A percentile compares a stretch with the other conserved stretches of the same genome.
phyloP scores from a whole-genome alignment of 2,329 filamentous ascomycete species.

The Aspergillus udagawae region DNA sequence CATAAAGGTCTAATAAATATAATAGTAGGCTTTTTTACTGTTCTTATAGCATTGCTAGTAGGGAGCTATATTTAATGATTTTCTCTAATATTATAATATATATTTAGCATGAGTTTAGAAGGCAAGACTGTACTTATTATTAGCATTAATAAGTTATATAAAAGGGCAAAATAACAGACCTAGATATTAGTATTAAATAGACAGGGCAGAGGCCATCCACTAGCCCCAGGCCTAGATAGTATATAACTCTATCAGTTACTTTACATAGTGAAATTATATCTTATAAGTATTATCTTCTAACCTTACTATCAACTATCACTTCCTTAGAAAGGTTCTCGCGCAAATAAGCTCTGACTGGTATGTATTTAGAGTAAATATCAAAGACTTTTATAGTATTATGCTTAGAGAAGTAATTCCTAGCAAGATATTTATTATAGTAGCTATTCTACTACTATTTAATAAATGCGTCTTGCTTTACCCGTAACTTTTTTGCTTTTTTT shows the following conservation, averaged over 20 bases:
- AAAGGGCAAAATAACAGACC: neutral
- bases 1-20: too few species aligned
- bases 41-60: too few species aligned
- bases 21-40: too few species aligned
- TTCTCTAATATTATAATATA: too few species aligned
- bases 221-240: constrained; percentile 6
- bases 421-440: constrained; percentile 18
- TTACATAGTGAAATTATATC: constrained; percentile 17
- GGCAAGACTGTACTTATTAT: neutral
- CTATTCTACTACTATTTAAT: constrained; percentile 15
- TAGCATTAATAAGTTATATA: too few species aligned
- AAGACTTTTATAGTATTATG: constrained; percentile 15
- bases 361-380: constrained; percentile 19
- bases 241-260: constrained; percentile 13
- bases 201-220: constrained; percentile 1
- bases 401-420: constrained; percentile 16
- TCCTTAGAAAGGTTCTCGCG: constrained; percentile 14
- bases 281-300: constrained; percentile 13
- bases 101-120: too few species aligned
- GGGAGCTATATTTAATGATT: too few species aligned
- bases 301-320: constrained; percentile 14
- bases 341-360: constrained; percentile 10
- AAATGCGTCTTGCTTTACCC: constrained; percentile 9
- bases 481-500: constrained; percentile 14
- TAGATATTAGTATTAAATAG: constrained; percentile 2